Evolutionary conservation across 2,329 filamentous ascomycete genomes (phyloP), one percentile per base, ranked within the genome.

Genomic region (Colletotrichum eremochloae): DNA sequence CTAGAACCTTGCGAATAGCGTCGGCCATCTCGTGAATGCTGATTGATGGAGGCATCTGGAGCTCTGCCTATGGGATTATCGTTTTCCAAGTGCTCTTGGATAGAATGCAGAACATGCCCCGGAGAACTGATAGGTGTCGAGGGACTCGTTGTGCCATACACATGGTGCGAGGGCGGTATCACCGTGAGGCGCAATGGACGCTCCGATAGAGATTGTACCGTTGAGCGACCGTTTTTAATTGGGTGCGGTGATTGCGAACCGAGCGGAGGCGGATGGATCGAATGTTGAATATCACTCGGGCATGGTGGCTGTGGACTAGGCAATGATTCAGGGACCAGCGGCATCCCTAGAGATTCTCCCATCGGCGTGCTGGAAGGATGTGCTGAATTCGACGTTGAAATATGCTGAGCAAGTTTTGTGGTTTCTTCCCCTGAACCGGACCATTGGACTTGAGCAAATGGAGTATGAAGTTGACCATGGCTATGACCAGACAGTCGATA

Each of bases 21-120:
- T 9, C 42, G 24, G 2, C 18, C 6, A 2, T 63, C 46, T 33
- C 20, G 42, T 2, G 50, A 20, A 5, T 2, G 40, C 2, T 14
- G 50, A 12, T n/a, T 33, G 1, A 36, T 31, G 4, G n/a, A 15
- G 18, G 42, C 38, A 18, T 14, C n/a, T 8, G 40, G 5, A 55
- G 33, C 40, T 29, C 3, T 33, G 9, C 3, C 18, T 9, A 14
- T 36, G 2, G 36, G 18, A 11, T 50, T 31, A 5, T 73, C 52
- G 2, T 31, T 55, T 38, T 75, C 74, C 12, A 52, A 36, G 9
- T 74, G 70, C 50, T 75, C 74, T 40, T 75, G 64, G 6, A 75
- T 75, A 6, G 74, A 58, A 15, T 74, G 74, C 9, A 75, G 64
- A 7, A 55, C n/a, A 57, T 75, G 72, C 1, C 74, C 74, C 1